Percentiles rank a stretch among this genome's conserved stretches.
phyloP scores from a whole-genome alignment of 2,329 filamentous ascomycete species.

The Hymenoscyphus occultus region DNA sequence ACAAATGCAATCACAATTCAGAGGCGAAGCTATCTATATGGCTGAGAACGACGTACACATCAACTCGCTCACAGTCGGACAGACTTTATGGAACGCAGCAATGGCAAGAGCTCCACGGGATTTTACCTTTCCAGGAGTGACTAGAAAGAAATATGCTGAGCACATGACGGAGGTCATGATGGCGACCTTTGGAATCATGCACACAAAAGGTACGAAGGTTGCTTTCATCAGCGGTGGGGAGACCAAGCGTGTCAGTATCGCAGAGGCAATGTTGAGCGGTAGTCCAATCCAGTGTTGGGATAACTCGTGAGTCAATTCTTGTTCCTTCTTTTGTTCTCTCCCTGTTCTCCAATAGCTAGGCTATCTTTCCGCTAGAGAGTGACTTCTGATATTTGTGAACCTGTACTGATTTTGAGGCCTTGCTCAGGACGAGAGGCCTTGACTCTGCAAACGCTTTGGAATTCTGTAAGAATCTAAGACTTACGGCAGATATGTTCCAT shows the following conservation, averaged over 20 bases:
- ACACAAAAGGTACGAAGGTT: constrained; percentile 68
- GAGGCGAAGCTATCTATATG: constrained; percentile 49
- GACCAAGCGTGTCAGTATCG: constrained; percentile 74
- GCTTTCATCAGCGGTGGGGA: constrained; percentile 71
- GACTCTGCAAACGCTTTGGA: constrained; percentile 71
- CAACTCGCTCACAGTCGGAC: constrained; percentile 67
- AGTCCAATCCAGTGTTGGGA: constrained; percentile 70
- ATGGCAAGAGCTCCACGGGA: constrained; percentile 64
- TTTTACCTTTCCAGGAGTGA: constrained; percentile 31
- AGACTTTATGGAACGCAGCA: constrained; percentile 67
- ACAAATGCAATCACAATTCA: constrained; percentile 48
- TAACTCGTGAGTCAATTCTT: constrained; percentile 40
- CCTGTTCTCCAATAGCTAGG: too few relatives aligned
- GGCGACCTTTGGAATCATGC: constrained; percentile 67
- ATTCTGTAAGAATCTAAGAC: constrained; percentile 64
- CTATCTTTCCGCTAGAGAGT: neutral
- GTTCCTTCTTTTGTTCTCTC: neutral
- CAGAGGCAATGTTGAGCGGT: constrained; percentile 61
- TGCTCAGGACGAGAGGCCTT: constrained; percentile 48
- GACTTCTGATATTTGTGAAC: neutral
- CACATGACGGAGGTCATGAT: constrained; percentile 54
- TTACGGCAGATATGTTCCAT: constrained; percentile 61
- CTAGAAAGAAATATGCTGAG: constrained; percentile 48
- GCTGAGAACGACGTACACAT: constrained; percentile 73
- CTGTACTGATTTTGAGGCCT: neutral